Evolutionary conservation across 805 yeast genomes (phyloP), one percentile per base, ranked within the genome.

Genomic region (Zygotorulaspora danielsina): DNA sequence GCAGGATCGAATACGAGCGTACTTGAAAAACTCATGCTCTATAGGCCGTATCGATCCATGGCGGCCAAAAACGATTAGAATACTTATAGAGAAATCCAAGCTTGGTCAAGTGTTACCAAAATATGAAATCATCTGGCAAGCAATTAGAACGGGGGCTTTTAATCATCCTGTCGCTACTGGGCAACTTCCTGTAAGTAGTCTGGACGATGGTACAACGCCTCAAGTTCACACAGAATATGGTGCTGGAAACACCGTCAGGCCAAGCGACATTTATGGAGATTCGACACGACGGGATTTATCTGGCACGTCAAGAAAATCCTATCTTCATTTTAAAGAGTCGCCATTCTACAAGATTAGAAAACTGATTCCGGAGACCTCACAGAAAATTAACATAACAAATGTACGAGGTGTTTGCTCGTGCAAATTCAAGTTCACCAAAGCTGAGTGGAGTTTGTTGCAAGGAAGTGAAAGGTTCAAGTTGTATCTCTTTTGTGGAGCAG

Each of bases 401-500:
- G 66, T 69, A 11, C 64, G 78, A 48, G 79, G 78, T 3, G 65
- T 71, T 9, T 67, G 72, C 28, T 57, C 54, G 19, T 34, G 70
- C 34, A 44, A 59, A 3, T 76, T 84, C 40, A 49, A 53, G 2
- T 53, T 84, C 15, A 59, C 61, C 7, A 63, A 61, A 3, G 58
- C 59, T 0, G 87, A 80, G 30, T 48, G 56, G 24, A 44, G 49
- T 7, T 48, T 69, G 8, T 47, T 83, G 8, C 46, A 50, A 16
- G 36, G 48, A 1, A 51, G 58, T 32, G 32, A 44, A 22, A 49
- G 52, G 9, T 60, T 57, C 42, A 70, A 66, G 38, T 45, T 85
- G 3, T 76, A 64, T 48, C 52, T 85, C 2, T 59, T 84, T 33
- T 71, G 82, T 50, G 86, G 83, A 4, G 66, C 62, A n/a, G 53